Evolutionary conservation across 805 yeast genomes (phyloP), one percentile per base, ranked within the genome.

Genomic region (Sungouiella blattae): DNA sequence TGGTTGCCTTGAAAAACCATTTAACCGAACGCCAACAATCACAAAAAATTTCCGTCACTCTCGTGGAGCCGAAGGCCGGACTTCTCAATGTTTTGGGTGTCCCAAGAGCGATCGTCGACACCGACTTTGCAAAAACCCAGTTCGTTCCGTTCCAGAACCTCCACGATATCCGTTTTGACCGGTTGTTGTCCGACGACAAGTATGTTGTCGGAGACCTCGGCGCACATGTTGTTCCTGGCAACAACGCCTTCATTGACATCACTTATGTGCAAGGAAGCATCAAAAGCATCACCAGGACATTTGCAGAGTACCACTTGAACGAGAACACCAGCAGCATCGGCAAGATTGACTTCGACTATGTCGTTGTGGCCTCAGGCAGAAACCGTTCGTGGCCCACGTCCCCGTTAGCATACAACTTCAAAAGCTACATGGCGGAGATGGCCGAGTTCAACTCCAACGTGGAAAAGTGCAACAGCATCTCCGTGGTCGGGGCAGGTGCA

Each of bases 301-400:
- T 39, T 11, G 70, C 67, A 6, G 39, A 46, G 13, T 64, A 62
- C 34, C 28, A 35, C 8, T 43, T 65, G 30, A 52, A 41, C 35
- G 28, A 32, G 18, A 33, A 26, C 32, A 17, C 22, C 14, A 24
- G 21, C 38, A 36, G 22, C 12, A 32, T 73, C 35, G 44, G 41
- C 6, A 22, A 6, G 5, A 49, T 64, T 28, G 49, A 53, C 6
- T 75, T 73, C 48, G 77, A 75, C 42, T 74, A 70, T 42, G 68
- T 65, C 14, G 56, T 75, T 8, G 49, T 64, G 34, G 75, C 78
- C 4, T 53, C 73, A 2, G 80, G 80, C 1, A 57, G 80, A 49
- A 59, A 73, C 34, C 55, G 80, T 40, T 55, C 58, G 27, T 74
- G 78, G 77, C 81, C 80, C 11, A 66, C 72, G 24, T 73, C 75